Conservation (phyloP, 805 yeast species). For the Wickerhamomyces pijperi region DNA sequence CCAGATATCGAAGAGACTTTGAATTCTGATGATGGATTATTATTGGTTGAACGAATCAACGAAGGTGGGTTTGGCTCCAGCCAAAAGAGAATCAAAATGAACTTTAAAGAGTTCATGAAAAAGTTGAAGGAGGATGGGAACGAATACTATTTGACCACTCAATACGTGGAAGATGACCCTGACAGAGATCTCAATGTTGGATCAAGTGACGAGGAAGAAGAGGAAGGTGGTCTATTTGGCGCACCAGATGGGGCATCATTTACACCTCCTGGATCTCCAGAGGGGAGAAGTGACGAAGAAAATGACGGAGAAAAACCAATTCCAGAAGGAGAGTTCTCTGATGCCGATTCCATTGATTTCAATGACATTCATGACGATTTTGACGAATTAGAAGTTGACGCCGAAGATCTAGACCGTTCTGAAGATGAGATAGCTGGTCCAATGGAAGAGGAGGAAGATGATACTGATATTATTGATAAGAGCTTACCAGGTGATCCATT, state of each 20-base stretch:
- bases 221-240: constrained; percentile 6
- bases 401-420: constrained; percentile 4
- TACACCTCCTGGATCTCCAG: constrained; percentile 2
- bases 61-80: constrained; percentile 66
- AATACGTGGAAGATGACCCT: constrained; percentile 40
- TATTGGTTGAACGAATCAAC: constrained; percentile 49
- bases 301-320: neutral
- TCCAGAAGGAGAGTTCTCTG: constrained; percentile 19
- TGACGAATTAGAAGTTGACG: constrained; percentile 24
- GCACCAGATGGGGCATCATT: constrained; percentile 7
- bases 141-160: constrained; percentile 58
- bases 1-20: constrained; percentile 27
- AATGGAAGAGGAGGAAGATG: constrained; percentile 4
- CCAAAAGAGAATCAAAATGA: constrained; percentile 37
- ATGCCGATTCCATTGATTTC: constrained; percentile 31
- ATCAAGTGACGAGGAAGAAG: constrained; percentile 6
- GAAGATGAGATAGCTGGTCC: constrained; percentile 1
- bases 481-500: constrained; percentile 18
- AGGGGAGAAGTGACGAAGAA: neutral
- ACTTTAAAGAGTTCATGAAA: constrained; percentile 35
- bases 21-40: constrained; percentile 19
- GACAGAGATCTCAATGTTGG: constrained; percentile 18
- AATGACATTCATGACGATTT: constrained; percentile 38
- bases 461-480: constrained; percentile 6
- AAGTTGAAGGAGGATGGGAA: constrained; percentile 29